phyloP scores from a whole-genome alignment of 148 eudicot genomes.

The Suaeda aralocaspica region DNA sequence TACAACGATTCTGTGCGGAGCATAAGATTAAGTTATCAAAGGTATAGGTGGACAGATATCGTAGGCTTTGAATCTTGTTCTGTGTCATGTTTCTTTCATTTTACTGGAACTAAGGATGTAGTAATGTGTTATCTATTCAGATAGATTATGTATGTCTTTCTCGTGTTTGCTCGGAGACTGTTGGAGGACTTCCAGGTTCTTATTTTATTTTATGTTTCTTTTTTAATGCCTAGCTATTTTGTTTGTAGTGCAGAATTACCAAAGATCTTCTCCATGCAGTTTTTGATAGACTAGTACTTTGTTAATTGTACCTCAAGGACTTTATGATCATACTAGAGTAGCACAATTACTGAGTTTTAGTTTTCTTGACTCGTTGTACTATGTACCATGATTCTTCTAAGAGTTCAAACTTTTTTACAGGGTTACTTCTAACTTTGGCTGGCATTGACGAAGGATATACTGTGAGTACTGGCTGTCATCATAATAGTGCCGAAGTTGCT shows the following conservation, averaged over 20 bases:
- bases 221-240: no score
- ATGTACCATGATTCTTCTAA: no score
- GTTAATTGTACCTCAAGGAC: no score
- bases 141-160: conserved; percentile 83
- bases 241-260: conserved; percentile 12
- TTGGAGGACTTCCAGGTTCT: conserved; percentile 85
- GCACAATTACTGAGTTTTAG: no score
- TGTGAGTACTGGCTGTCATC: conserved; percentile 40
- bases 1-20: conserved; percentile 77
- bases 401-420: conserved; percentile 28
- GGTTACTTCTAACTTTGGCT: conserved; percentile 73
- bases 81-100: neutral
- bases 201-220: neutral
- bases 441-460: conserved; percentile 63
- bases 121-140: conserved; percentile 28
- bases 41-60: conserved; percentile 30
- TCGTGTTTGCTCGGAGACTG: conserved; percentile 84
- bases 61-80: neutral
- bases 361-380: no score
- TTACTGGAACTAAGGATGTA: conserved; percentile 1
- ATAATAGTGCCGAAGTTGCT: conserved; percentile 15
- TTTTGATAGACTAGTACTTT: neutral
- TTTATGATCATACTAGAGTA: no score
- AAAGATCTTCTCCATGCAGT: neutral
- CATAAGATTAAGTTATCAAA: conserved; percentile 75